Conservation (phyloP, 345 rosid genomes). For the Excoecaria agallocha region DNA sequence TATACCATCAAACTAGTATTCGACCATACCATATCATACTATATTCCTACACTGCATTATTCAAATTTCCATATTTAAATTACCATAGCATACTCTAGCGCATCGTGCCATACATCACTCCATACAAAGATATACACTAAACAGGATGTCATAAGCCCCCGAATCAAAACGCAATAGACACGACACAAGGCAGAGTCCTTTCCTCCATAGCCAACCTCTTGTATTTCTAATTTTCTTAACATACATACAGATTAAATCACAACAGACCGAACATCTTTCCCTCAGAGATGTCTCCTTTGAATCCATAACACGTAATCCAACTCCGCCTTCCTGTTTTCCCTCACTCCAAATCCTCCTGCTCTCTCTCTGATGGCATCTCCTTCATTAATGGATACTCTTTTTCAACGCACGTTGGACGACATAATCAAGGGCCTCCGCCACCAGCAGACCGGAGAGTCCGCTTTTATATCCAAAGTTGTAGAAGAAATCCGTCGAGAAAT, state of each 20-base stretch:
- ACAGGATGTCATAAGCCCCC: no score
- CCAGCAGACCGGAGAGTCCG: constrained; percentile 44
- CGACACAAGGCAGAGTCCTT: no score
- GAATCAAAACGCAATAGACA: no score
- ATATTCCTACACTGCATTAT: no score
- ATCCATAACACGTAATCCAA: not conserved
- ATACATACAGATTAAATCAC: not conserved
- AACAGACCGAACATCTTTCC: no score
- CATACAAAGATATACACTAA: no score
- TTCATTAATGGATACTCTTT: constrained; percentile 81
- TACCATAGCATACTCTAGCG: no score
- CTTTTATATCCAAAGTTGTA: constrained; percentile 60
- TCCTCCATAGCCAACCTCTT: not conserved
- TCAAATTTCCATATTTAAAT: no score
- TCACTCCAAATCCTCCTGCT: not conserved
- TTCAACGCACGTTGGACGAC: constrained; percentile 86
- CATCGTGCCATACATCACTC: no score
- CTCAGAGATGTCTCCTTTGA: no score
- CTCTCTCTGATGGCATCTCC: constrained; percentile 46
- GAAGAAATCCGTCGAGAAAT: constrained; percentile 92
- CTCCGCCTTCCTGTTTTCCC: not conserved
- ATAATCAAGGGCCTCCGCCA: constrained; percentile 78
- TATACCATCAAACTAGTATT: no score
- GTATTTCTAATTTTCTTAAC: not conserved
- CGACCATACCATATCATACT: no score